Conservation (phyloP, 495 filamentous ascomycete species). For the Lophiotrema nucula region DNA sequence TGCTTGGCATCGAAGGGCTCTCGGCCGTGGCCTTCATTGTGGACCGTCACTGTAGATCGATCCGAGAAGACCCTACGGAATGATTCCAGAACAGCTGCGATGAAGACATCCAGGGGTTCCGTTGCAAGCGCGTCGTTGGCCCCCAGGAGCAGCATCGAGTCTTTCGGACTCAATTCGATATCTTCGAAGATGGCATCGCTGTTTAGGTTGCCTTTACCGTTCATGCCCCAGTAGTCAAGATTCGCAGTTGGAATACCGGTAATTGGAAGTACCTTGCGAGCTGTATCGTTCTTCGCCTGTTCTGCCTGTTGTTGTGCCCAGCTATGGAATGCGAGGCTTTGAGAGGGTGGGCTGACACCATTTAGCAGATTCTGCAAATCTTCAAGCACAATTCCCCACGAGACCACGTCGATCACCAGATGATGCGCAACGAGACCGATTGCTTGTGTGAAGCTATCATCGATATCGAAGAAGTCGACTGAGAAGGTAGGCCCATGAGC, state of each 20-base stretch:
- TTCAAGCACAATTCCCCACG: conserved; percentile 33
- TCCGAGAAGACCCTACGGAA: conserved; percentile 38
- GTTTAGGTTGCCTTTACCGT: conserved; percentile 20
- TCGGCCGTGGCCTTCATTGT: conserved; percentile 41
- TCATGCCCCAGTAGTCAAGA: conserved; percentile 35
- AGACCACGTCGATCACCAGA: conserved; percentile 35
- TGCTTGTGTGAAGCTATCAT: conserved; percentile 12
- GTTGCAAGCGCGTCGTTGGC: conserved; percentile 31
- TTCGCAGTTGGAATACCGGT: conserved; percentile 15
- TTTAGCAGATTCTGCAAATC: conserved; percentile 32
- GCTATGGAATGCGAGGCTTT: conserved; percentile 30
- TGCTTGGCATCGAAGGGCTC: conserved; percentile 33
- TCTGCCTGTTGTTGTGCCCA: conserved; percentile 29
- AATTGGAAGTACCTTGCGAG: conserved; percentile 10
- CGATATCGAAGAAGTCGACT: conserved; percentile 30
- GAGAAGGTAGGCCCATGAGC: conserved; percentile 28
- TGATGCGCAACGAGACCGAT: conserved; percentile 31
- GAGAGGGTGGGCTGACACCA: conserved; percentile 14
- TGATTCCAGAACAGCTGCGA: conserved; percentile 39
- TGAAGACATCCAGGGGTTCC: conserved; percentile 37
- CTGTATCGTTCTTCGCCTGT: conserved; percentile 14
- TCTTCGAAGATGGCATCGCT: conserved; percentile 27
- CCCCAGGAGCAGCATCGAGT: conserved; percentile 22
- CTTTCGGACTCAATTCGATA: conserved; percentile 25
- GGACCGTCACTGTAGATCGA: conserved; percentile 26